phyloP scores from a whole-genome alignment of 2,329 filamentous ascomycete species.

The Colletotrichum plurivorum region DNA sequence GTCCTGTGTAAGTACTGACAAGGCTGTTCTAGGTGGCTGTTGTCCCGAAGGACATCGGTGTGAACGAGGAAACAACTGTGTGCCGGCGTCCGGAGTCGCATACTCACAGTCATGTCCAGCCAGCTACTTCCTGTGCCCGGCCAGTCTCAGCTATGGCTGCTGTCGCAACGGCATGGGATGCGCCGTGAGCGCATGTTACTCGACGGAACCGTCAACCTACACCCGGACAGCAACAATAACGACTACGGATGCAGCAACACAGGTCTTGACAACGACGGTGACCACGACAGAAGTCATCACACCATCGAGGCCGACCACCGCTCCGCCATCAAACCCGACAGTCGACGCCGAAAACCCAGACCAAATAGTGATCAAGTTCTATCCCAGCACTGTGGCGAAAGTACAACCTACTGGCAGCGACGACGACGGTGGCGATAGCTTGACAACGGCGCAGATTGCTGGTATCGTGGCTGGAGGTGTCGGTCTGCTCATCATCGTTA shows the following conservation, averaged over 20 bases:
- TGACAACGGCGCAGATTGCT: conserved; percentile 60
- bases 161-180: conserved; percentile 66
- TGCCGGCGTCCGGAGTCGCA: conserved; percentile 58
- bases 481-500: conserved; percentile 61
- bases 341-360: conserved; percentile 44
- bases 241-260: conserved; percentile 58
- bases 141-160: conserved; percentile 66
- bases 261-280: conserved; percentile 56
- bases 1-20: conserved; percentile 15
- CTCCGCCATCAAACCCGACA: conserved; percentile 45
- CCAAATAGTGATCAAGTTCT: conserved; percentile 57
- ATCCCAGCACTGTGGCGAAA: conserved; percentile 61
- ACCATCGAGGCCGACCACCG: conserved; percentile 49
- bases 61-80: conserved; percentile 55
- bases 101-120: conserved; percentile 58
- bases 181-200: conserved; percentile 62
- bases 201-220: conserved; percentile 60
- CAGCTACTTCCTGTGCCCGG: conserved; percentile 63
- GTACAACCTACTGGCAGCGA: conserved; percentile 48
- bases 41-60: conserved; percentile 64
- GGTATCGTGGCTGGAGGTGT: conserved; percentile 69
- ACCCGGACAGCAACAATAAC: conserved; percentile 60
- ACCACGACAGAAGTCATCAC: conserved; percentile 57
- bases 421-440: conserved; percentile 47
- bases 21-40: conserved; percentile 53